Conservation (phyloP, 2,329 filamentous ascomycete species). For the Fusarium mangiferae region DNA sequence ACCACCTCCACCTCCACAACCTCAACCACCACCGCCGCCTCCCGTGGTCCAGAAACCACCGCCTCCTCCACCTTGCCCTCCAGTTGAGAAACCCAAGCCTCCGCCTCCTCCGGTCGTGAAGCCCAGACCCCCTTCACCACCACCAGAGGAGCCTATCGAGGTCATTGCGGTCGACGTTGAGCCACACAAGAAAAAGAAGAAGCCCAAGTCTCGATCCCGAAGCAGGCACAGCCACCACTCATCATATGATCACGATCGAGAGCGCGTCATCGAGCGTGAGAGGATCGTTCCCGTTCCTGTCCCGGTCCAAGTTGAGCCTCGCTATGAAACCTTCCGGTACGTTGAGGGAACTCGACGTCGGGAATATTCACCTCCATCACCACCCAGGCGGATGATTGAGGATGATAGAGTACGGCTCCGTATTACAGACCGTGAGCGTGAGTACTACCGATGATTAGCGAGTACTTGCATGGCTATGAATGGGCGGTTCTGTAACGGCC, state of each 20-base stretch:
- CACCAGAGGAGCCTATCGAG: slow-evolving; percentile 49
- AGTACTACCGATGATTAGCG: slow-evolving; percentile 44
- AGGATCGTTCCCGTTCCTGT: slow-evolving; percentile 57
- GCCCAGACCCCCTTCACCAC: slow-evolving; percentile 40
- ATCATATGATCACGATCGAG: slow-evolving; percentile 50
- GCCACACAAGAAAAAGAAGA: slow-evolving; percentile 43
- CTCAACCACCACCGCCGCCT: slow-evolving; percentile 33
- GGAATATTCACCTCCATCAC: slow-evolving; percentile 45
- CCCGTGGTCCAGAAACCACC: slow-evolving; percentile 32
- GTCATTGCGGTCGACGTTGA: slow-evolving; percentile 54
- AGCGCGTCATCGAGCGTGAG: slow-evolving; percentile 65
- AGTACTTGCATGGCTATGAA: background rate
- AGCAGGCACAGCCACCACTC: slow-evolving; percentile 45
- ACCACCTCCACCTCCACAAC: slow-evolving; percentile 34
- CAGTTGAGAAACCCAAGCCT: slow-evolving; percentile 23
- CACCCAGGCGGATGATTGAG: slow-evolving; percentile 48
- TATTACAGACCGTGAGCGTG: slow-evolving; percentile 50
- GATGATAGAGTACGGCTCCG: slow-evolving; percentile 44
- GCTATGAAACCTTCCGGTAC: slow-evolving; percentile 63
- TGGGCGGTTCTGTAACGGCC: slow-evolving; percentile 6
- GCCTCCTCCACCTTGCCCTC: slow-evolving; percentile 32
- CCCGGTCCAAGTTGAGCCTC: slow-evolving; percentile 52
- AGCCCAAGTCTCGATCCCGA: slow-evolving; percentile 45
- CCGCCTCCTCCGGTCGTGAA: slow-evolving; percentile 40
- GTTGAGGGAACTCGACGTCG: slow-evolving; percentile 59